Conservation (phyloP, 73 alveolate species). For the Paramecium pentaurelia region DNA sequence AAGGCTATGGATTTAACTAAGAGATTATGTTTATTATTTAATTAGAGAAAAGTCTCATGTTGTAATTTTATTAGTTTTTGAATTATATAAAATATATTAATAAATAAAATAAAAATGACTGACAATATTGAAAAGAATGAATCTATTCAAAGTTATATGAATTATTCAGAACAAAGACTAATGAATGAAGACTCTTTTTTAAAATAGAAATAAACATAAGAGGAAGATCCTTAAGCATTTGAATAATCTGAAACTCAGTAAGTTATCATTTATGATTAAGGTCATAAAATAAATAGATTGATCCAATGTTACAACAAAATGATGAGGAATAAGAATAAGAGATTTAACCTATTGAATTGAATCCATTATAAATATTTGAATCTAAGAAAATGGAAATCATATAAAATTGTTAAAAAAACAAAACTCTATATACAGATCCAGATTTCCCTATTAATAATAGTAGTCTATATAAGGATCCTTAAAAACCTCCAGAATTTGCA, state of each 20-base stretch:
- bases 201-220: not conserved
- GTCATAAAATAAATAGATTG: not conserved
- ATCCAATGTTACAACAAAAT: not conserved
- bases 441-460: conserved; percentile 81
- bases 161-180: conserved; percentile 15
- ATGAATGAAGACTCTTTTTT: conserved; percentile 6
- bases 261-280: not conserved
- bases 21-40: conserved; percentile 12
- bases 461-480: conserved; percentile 81
- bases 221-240: not conserved
- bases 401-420: not conserved
- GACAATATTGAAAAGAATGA: conserved; percentile 16
- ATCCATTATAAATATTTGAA: not conserved
- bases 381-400: not conserved
- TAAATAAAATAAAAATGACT: not conserved
- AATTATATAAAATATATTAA: not conserved
- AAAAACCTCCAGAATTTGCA: conserved; percentile 82
- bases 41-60: not conserved
- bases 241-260: not conserved
- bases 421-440: conserved; percentile 68
- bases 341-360: not conserved
- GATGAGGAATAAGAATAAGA: conserved; percentile 11
- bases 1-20: conserved; percentile 45
- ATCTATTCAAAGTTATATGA: conserved; percentile 24
- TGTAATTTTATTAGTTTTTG: conserved; percentile 36